Conservation (phyloP, 257 asterid species). For the Catharanthus roseus region DNA sequence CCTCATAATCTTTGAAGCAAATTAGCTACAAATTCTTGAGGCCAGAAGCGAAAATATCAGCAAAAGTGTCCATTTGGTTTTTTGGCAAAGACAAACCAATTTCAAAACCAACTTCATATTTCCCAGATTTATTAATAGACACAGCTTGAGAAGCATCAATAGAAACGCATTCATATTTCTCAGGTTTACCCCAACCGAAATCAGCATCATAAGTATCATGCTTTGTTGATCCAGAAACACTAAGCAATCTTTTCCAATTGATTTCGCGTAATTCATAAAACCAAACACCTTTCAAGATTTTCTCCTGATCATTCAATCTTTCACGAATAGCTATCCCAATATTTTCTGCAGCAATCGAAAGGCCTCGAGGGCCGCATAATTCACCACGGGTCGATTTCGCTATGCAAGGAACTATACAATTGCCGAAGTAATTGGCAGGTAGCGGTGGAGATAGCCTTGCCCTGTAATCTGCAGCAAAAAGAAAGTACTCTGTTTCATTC, state of each 20-base stretch:
- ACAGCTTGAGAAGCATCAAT: constrained; percentile 4
- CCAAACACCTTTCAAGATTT: constrained; percentile 1
- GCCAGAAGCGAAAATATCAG: constrained; percentile 13
- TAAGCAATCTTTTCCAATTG: background rate
- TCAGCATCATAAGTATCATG: constrained; percentile 13
- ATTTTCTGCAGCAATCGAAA: constrained; percentile 22
- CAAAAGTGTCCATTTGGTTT: constrained; percentile 18
- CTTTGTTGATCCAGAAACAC: constrained; percentile 8
- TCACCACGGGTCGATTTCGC: constrained; percentile 6
- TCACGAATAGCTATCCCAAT: constrained; percentile 23
- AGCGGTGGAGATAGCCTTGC: constrained; percentile 21
- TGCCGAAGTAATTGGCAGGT: constrained; percentile 33
- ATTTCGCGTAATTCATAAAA: background rate
- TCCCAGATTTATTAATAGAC: constrained; percentile 13
- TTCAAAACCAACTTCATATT: constrained; percentile 19
- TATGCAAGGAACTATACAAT: constrained; percentile 21
- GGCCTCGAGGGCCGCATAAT: constrained; percentile 21
- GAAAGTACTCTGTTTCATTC: constrained; percentile 16
- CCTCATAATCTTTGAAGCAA: background rate
- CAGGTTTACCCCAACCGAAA: constrained; percentile 25
- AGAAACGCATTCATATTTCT: constrained; percentile 9
- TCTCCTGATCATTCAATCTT: constrained; percentile 18
- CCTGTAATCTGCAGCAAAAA: constrained; percentile 23
- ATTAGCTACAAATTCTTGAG: background rate
- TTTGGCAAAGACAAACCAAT: constrained; percentile 22